Base-by-base conservation (phyloP, 2,329 filamentous ascomycete species). In the Seiridium unicorne region DNA sequence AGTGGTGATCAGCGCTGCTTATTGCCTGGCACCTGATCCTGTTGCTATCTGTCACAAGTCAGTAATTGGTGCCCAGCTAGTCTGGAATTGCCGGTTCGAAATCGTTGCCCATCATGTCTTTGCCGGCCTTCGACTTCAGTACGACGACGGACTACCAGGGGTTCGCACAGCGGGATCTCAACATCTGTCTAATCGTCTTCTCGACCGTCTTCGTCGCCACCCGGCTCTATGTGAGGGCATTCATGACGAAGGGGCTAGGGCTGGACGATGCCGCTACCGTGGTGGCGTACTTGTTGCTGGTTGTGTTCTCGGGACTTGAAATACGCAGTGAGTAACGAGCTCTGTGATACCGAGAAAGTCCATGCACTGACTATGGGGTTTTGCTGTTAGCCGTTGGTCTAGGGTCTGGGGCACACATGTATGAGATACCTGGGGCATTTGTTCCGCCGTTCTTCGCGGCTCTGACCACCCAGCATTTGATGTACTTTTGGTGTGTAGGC, bases 161-260 rank as follows among this genome's bases (percentile, higher is more conserved):
- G 36, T 44, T 10, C 4, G 42, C n/a, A 18, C 80, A 83, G 76
- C 77, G 84, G 64, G 77, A 84, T 66, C 70, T 85, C 66, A 79
- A 79, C 63, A 73, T 76, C 58, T 80, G 76, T 62, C 74, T 74
- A 2, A 73, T 74, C 42, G 63, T 60, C 47, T 59, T 74, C 31
- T 71, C 73, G 42, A 69, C 66, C 3, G 9, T 72, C 9, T 61
- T 73, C 36, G 63, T 69, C 38, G 58, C 59, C 3, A 48, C 64
- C n/a, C 64, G 72, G 5, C 57, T 73, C 18, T 72, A 70, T 58
- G 69, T 70, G 5, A 60, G 73, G 26, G 59, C 64, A 38, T 64
- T 65, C 59, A 70, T 74, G 63, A 70, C 68, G 13, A 74, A 72
- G 55, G 63, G 63, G 6, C 62, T 67, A 5, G 72, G 72, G 1